A percentile compares a stretch with the other conserved stretches of the same genome.
phyloP scores from a whole-genome alignment of 2,329 filamentous ascomycete species.

The Sporothrix luriei region DNA sequence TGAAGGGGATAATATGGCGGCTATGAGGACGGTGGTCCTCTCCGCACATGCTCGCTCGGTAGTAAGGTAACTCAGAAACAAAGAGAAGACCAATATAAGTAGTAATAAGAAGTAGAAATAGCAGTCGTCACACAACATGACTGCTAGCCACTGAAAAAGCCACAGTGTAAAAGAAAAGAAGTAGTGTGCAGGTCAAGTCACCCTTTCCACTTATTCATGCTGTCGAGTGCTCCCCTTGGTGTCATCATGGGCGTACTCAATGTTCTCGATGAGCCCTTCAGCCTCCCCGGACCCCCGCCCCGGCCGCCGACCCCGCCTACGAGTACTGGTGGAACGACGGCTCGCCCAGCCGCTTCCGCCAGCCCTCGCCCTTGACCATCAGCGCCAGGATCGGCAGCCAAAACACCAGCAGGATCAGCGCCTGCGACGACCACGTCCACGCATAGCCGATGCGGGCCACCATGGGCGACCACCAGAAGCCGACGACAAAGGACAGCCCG shows the following conservation, averaged over 20 bases:
- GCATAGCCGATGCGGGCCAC: conserved; percentile 31
- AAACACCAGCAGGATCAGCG: conserved; percentile 31
- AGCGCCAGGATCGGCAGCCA: conserved; percentile 33
- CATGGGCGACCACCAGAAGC: conserved; percentile 34
- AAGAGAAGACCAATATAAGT: background rate
- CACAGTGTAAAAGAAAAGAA: no score
- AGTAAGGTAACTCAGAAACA: background rate
- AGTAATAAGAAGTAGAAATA: background rate
- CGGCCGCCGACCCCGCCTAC: no score
- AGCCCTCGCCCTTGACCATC: conserved; percentile 31
- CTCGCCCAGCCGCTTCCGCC: conserved; percentile 31
- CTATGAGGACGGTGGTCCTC: conserved; percentile 29
- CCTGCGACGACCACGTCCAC: conserved; percentile 34
- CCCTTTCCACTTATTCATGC: conserved; percentile 24
- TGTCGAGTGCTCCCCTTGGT: background rate
- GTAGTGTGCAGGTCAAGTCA: no score
- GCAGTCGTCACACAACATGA: no score
- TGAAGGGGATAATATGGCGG: conserved; percentile 25
- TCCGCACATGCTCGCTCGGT: conserved; percentile 28
- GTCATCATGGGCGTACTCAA: background rate
- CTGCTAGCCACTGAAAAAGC: no score
- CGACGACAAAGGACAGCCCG: conserved; percentile 32
- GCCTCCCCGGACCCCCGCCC: no score
- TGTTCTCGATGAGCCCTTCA: background rate
- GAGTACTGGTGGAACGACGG: conserved; percentile 32